A percentile compares a stretch with the other conserved stretches of the same genome.
Evolutionary conservation across 371 early-diverging fungal species (phyloP).

Genomic region (Batrachochytrium dendrobatidis): DNA sequence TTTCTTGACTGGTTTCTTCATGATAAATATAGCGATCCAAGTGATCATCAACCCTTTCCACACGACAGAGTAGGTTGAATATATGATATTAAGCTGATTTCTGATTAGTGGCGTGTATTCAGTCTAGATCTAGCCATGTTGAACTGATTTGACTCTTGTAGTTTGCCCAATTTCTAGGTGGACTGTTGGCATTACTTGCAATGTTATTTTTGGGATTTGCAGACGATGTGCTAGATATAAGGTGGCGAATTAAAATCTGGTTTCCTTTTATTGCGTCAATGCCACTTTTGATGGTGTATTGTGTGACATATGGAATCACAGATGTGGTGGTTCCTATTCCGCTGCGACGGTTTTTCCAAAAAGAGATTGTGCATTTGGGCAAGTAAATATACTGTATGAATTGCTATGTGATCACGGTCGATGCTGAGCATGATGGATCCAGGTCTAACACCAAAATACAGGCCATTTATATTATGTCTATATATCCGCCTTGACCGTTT

Average conservation of each 20-base stretch:
- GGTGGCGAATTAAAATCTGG: constrained; percentile 93
- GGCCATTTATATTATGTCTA: constrained; percentile 78
- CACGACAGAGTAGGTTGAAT: constrained; percentile 57
- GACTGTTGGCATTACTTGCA: constrained; percentile 77
- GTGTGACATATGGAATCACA: constrained; percentile 81
- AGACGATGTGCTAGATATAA: constrained; percentile 94
- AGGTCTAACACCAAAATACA: background rate
- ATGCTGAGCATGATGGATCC: background rate
- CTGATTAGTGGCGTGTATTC: too few relatives aligned
- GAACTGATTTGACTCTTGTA: too few relatives aligned
- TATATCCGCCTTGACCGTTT: constrained; percentile 80
- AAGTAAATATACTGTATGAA: constrained; percentile 9
- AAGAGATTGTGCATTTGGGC: constrained; percentile 72
- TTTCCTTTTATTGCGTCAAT: constrained; percentile 89
- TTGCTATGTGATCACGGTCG: background rate
- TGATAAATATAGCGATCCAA: constrained; percentile 2
- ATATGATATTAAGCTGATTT: too few relatives aligned
- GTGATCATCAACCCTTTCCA: constrained; percentile 56
- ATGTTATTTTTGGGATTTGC: constrained; percentile 97
- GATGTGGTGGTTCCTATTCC: constrained; percentile 80
- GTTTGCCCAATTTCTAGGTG: constrained; percentile 81
- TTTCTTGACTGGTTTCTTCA: constrained; percentile 69
- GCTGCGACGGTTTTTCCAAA: constrained; percentile 57
- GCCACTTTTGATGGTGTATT: constrained; percentile 91
- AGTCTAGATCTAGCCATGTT: too few relatives aligned